Conservation (phyloP, 306 rosid species). For the Malus domestica region DNA sequence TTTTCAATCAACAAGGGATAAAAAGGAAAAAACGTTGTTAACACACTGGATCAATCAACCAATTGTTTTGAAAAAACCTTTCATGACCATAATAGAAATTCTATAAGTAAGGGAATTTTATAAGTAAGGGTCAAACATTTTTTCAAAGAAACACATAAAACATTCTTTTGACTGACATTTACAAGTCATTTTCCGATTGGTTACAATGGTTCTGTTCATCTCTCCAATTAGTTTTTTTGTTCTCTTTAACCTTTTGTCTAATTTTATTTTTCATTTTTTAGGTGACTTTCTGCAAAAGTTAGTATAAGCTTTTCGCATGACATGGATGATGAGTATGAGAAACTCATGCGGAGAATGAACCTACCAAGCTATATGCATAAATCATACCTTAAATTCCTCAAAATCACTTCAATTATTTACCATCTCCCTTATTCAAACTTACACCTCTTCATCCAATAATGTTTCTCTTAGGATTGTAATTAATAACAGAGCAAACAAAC, state of each 20-base stretch:
- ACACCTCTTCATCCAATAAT: slow-evolving; percentile 16
- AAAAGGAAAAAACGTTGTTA: too few species aligned
- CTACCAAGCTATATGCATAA: slow-evolving; percentile 48
- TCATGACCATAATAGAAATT: too few species aligned
- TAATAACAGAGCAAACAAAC: slow-evolving; percentile 82
- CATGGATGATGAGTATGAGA: slow-evolving; percentile 81
- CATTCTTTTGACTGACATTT: not conserved
- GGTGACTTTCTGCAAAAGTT: slow-evolving; percentile 31
- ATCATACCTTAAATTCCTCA: slow-evolving; percentile 1
- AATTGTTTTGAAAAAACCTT: too few species aligned
- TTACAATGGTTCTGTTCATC: not conserved
- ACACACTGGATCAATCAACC: too few species aligned
- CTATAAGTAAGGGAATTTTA: too few species aligned
- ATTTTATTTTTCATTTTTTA: not conserved
- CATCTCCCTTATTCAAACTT: slow-evolving; percentile 2
- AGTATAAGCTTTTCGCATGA: slow-evolving; percentile 70
- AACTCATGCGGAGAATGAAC: slow-evolving; percentile 77
- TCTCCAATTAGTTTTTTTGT: slow-evolving; percentile 30
- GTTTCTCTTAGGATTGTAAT: slow-evolving; percentile 66
- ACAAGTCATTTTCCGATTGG: not conserved
- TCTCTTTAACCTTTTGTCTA: slow-evolving; percentile 34
- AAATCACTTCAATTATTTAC: not conserved
- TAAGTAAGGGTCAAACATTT: too few species aligned
- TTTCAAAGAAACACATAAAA: too few species aligned
- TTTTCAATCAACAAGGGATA: too few species aligned